Base-by-base conservation (phyloP, 1,139 yeast genomes). In the Zygoascus meyerae region DNA sequence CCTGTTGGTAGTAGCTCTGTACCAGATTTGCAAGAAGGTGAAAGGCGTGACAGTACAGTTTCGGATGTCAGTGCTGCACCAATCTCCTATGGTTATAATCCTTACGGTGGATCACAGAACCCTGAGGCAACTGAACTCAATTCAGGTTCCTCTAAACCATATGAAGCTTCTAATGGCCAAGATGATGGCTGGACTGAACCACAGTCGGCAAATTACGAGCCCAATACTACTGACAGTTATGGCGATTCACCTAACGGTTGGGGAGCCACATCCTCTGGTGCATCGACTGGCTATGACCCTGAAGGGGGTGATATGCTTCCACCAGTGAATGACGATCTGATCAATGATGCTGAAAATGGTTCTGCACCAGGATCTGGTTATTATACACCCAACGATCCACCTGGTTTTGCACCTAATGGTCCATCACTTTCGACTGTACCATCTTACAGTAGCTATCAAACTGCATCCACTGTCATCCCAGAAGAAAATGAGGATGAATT, bases 401-500 rank as follows among this genome's bases (percentile, higher is more conserved):
- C 45, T 12, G 26, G 26, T 21, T 21, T 21, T 21, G 26, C 26
- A 5, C 32, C 43, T 2, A 21, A 18, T 16, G 34, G 28, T n/a
- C 26, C 38, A 3, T 14, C 45, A 28, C 3, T 26, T 1, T 15
- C 17, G 8, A 16, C 34, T 3, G 45, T 29, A 4, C 42, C 49
- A 7, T 21, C 44, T 3, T 26, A 44, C 6, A 16, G 8, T n/a
- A 40, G 48, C 29, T 30, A 34, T 7, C 36, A 44, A 12, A 31
- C 46, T 17, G 42, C 48, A 11, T 30, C 48, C n/a, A 28, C 41
- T 11, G 42, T 47, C 11, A 46, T 48, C n/a, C 50, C 51, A 6
- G 71, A 62, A 8, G 71, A 69, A 11, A 73, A 67, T 9, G 72
- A 67, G 2, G 74, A 68, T 2, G 73, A 67, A n/a, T 59, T 56